phyloP scores from a whole-genome alignment of 805 yeast genomes.

The Myxozyma lipomycoides region DNA sequence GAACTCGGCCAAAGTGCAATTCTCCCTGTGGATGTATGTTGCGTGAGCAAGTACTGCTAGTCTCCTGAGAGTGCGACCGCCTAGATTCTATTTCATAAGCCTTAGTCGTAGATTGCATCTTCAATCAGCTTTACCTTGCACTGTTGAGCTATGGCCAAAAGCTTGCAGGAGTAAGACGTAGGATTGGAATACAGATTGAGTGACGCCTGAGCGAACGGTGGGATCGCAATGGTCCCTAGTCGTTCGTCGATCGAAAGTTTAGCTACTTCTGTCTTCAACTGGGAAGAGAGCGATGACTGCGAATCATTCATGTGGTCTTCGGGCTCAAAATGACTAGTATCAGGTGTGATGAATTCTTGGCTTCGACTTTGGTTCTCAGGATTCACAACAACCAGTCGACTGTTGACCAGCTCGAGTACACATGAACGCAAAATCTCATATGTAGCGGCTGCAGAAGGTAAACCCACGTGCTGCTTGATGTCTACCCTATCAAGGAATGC shows the following conservation, averaged over 20 bases:
- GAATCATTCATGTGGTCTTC: background rate
- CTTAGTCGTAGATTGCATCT: background rate
- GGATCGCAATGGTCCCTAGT: constrained; percentile 3
- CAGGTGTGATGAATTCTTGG: background rate
- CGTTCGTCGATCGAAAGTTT: background rate
- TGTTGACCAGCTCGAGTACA: constrained; percentile 31
- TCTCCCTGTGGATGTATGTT: constrained; percentile 14
- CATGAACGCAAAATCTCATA: constrained; percentile 35
- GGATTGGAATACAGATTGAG: constrained; percentile 17
- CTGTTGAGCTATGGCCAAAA: constrained; percentile 11
- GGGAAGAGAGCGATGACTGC: background rate
- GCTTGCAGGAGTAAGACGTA: constrained; percentile 10
- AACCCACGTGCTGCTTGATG: constrained; percentile 37
- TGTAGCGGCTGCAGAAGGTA: constrained; percentile 38
- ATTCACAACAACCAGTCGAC: constrained; percentile 8
- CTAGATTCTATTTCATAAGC: constrained; percentile 9
- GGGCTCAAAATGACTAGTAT: background rate
- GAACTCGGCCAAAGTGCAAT: constrained; percentile 8
- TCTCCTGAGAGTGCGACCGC: constrained; percentile 22
- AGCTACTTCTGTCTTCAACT: background rate
- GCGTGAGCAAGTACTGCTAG: constrained; percentile 24
- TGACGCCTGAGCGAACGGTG: constrained; percentile 22
- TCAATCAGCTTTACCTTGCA: constrained; percentile 10
- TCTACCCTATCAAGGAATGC: constrained; percentile 48
- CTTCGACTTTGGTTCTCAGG: background rate